These are phyloP conservation scores for Aspergillus terreus DNA, from an alignment of 2,329 filamentous ascomycete genomes.

Conservation along the genomic window DNA sequence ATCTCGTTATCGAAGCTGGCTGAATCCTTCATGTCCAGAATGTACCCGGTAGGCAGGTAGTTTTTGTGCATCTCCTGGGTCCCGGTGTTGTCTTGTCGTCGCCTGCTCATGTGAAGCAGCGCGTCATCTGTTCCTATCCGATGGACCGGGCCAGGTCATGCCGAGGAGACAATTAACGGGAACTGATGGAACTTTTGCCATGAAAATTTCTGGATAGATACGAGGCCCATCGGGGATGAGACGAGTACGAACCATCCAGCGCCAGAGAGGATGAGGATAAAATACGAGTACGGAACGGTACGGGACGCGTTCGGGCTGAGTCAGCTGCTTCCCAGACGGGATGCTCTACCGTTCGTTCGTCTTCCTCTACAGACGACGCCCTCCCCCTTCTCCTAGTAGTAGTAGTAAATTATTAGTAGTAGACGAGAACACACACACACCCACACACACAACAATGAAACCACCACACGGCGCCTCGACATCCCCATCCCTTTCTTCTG, in stretches of 20 bases:
- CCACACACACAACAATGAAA: conserved; percentile 29
- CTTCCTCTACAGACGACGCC: conserved; percentile 9
- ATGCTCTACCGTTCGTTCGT: conserved; percentile 9
- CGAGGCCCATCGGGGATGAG: no score
- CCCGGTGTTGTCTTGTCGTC: no score
- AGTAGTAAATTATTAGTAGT: conserved; percentile 9
- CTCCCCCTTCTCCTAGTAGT: no score
- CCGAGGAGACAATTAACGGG: background rate
- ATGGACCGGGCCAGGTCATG: background rate
- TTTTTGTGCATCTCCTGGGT: no score
- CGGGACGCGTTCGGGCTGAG: conserved; percentile 3
- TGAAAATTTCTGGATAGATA: background rate
- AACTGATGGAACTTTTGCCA: no score
- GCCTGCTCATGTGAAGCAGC: no score
- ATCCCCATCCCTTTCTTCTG: conserved; percentile 25
- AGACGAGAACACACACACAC: conserved; percentile 21
- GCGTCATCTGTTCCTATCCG: no score
- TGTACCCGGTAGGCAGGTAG: no score
- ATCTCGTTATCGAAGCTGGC: no score
- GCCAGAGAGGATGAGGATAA: background rate
- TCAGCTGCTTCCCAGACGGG: background rate
- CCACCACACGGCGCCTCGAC: conserved; percentile 17
- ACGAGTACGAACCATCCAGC: background rate
- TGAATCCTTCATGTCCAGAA: no score
- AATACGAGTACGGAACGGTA: conserved; percentile 8